Percentiles rank a stretch among this genome's conserved stretches.
Evolutionary conservation across 164 flowering plant species (phyloP).

Genomic region (Piper longum): DNA sequence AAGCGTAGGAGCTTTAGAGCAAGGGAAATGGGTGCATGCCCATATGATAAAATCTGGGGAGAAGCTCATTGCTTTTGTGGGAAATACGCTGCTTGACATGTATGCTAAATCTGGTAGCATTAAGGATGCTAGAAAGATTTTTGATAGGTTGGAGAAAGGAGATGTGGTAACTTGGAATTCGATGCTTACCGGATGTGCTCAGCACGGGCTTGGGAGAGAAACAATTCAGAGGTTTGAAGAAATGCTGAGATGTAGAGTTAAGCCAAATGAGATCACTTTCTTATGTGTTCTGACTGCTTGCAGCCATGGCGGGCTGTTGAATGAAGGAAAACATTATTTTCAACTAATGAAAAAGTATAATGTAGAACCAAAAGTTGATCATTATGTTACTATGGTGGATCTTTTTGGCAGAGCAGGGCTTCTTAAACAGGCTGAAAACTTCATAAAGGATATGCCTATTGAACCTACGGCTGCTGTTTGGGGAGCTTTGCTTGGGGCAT

Average conservation of each 20-base stretch:
- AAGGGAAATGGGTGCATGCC: slow-evolving; percentile 65
- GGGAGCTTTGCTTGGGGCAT: slow-evolving; percentile 62
- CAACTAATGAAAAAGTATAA: slow-evolving; percentile 35
- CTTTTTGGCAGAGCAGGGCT: slow-evolving; percentile 57
- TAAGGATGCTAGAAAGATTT: slow-evolving; percentile 45
- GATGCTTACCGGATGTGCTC: slow-evolving; percentile 56
- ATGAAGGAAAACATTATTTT: slow-evolving; percentile 40
- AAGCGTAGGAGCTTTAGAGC: slow-evolving; percentile 47
- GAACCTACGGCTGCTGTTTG: slow-evolving; percentile 46
- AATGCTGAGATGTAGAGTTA: slow-evolving; percentile 31
- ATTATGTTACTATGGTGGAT: slow-evolving; percentile 54
- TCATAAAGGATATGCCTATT: slow-evolving; percentile 43
- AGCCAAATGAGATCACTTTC: slow-evolving; percentile 49
- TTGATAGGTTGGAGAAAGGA: slow-evolving; percentile 31
- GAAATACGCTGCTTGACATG: slow-evolving; percentile 59
- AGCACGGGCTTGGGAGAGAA: slow-evolving; percentile 50
- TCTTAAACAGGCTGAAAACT: slow-evolving; percentile 30
- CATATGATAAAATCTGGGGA: slow-evolving; percentile 47
- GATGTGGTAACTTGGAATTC: slow-evolving; percentile 67
- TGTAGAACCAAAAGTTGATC: slow-evolving; percentile 33
- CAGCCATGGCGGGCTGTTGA: slow-evolving; percentile 51
- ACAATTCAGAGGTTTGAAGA: slow-evolving; percentile 28
- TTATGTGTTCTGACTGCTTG: slow-evolving; percentile 63
- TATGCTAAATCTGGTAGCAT: slow-evolving; percentile 61
- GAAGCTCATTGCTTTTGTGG: slow-evolving; percentile 38